phyloP scores from a whole-genome alignment of 345 rosid species.

The Euphorbia lathyris region DNA sequence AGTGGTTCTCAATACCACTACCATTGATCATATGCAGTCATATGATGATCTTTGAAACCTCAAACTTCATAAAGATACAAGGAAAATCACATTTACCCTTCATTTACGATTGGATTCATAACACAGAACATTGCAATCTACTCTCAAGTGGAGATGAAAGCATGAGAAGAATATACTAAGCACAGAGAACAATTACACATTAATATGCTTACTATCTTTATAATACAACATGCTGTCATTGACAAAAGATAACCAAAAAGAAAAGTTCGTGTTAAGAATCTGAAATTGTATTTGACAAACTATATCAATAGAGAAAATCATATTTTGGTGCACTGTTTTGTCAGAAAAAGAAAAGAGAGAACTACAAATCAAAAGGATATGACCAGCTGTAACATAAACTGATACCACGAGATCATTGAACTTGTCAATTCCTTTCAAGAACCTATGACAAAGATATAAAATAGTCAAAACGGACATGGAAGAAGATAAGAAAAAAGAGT shows the following conservation, averaged over 20 bases:
- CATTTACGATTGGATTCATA: not conserved
- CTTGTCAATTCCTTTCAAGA: conserved; percentile 84
- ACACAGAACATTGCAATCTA: not conserved
- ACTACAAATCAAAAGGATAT: conserved; percentile 63
- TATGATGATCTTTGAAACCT: not conserved
- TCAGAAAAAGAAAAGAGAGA: not conserved
- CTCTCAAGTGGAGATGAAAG: not conserved
- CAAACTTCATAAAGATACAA: not conserved
- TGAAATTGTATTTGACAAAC: not conserved
- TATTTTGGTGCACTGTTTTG: not conserved
- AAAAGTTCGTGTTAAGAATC: not conserved
- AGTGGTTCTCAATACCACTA: not conserved
- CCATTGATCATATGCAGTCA: not conserved
- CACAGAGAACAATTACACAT: not conserved
- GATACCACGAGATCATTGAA: conserved; percentile 94
- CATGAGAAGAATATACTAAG: not conserved
- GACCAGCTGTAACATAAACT: conserved; percentile 92
- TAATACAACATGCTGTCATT: not conserved
- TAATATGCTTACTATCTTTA: not conserved
- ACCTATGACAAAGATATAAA: conserved; percentile 41
- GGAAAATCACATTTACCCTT: not conserved
- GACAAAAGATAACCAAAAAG: not conserved
- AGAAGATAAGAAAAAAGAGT: not conserved
- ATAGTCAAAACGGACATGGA: no score
- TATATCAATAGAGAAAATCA: not conserved